Evolutionary conservation across 768 basidiomycete genomes (phyloP).

Genomic region (Tephrocybe rancida): DNA sequence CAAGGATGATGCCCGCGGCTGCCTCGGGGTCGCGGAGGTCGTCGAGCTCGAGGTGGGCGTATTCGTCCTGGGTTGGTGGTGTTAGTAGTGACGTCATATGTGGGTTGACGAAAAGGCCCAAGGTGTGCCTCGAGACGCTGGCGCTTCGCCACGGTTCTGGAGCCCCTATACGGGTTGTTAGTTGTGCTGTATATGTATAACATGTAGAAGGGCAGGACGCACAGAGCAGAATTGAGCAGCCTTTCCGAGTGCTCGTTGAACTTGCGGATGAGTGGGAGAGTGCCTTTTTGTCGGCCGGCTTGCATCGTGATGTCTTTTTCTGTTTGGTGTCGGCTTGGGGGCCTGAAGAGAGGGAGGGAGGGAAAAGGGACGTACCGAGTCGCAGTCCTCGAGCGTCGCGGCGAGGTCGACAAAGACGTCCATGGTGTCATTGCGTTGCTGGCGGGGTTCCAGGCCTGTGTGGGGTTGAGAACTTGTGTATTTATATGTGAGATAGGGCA

Average conservation of each 20-base stretch:
- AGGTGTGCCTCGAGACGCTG: slow-evolving; percentile 53
- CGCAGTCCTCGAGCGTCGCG: slow-evolving; percentile 91
- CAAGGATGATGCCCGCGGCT: slow-evolving; percentile 71
- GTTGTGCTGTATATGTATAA: not conserved
- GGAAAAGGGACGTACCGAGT: slow-evolving; percentile 53
- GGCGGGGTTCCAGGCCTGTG: slow-evolving; percentile 77
- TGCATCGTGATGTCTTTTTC: slow-evolving; percentile 94
- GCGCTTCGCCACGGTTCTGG: slow-evolving; percentile 61
- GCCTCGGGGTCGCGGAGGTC: slow-evolving; percentile 77
- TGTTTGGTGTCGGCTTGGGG: slow-evolving; percentile 83
- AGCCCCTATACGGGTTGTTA: slow-evolving; percentile 45
- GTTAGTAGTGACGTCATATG: not conserved
- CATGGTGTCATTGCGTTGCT: slow-evolving; percentile 63
- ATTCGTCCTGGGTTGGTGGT: slow-evolving; percentile 33
- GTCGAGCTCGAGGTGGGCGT: slow-evolving; percentile 74
- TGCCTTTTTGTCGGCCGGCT: slow-evolving; percentile 84
- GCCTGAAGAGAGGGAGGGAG: no score
- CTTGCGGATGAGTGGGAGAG: slow-evolving; percentile 90
- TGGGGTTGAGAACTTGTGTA: not conserved
- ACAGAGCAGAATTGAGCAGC: slow-evolving; percentile 81
- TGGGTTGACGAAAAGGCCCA: slow-evolving; percentile 7
- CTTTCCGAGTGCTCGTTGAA: slow-evolving; percentile 98
- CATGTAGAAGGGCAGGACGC: slow-evolving; percentile 12
- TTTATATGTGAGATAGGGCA: not conserved
- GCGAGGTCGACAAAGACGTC: slow-evolving; percentile 84